phyloP scores from a whole-genome alignment of 2,329 filamentous ascomycete species.

The Neopestalotiopsis clavispora region DNA sequence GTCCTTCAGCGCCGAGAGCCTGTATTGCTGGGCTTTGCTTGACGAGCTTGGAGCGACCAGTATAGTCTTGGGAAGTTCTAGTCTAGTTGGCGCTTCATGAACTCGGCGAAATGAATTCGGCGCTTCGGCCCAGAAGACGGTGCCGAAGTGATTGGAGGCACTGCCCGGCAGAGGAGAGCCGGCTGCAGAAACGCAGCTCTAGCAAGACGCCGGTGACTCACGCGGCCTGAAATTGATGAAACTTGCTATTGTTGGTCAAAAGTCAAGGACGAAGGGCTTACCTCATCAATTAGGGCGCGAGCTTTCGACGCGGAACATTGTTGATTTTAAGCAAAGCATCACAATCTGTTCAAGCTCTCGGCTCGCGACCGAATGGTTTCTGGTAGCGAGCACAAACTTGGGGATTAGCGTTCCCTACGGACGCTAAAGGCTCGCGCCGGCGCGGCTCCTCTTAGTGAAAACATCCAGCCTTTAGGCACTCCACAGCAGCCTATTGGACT shows the following conservation, averaged over 20 bases:
- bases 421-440: background rate
- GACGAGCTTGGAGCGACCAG: background rate
- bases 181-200: background rate
- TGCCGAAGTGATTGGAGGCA: background rate
- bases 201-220: background rate
- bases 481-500: background rate
- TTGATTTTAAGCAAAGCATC: too few species aligned
- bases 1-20: too few species aligned
- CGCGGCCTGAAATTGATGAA: background rate
- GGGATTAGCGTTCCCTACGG: background rate
- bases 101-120: background rate
- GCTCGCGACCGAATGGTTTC: background rate
- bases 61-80: background rate
- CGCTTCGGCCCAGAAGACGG: background rate
- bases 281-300: background rate
- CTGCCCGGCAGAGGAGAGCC: background rate
- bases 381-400: background rate
- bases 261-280: background rate
- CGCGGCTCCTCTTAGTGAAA: background rate
- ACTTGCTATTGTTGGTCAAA: background rate
- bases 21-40: background rate
- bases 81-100: background rate
- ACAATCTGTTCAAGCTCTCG: too few species aligned
- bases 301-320: background rate
- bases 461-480: background rate